Evolutionary conservation across 805 yeast genomes (phyloP).

Genomic region (Starmerella sp.): DNA sequence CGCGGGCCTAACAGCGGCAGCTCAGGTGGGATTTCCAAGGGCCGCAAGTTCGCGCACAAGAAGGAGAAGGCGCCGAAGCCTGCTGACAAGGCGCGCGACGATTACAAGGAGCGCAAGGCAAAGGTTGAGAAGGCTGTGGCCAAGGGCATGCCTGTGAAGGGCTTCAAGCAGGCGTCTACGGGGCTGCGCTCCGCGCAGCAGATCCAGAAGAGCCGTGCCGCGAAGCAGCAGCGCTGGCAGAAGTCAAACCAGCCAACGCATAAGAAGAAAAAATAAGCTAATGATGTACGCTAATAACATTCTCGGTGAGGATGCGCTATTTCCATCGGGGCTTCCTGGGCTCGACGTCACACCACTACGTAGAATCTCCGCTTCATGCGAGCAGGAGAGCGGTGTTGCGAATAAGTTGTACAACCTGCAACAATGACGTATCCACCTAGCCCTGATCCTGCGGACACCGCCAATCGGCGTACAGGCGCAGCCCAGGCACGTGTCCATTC

Average conservation of each 20-base stretch:
- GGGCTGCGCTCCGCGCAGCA: conserved; percentile 63
- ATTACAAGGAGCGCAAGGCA: conserved; percentile 69
- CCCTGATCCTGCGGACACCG: too few species aligned
- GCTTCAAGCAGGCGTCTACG: conserved; percentile 29
- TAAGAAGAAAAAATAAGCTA: neutral
- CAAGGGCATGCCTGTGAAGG: conserved; percentile 57
- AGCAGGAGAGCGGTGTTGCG: too few species aligned
- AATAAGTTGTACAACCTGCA: too few species aligned
- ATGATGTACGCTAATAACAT: neutral
- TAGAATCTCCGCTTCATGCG: too few species aligned
- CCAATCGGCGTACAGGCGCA: too few species aligned
- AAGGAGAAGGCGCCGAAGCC: conserved; percentile 67
- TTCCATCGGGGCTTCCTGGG: neutral
- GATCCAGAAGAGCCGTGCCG: conserved; percentile 64
- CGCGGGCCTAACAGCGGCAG: conserved; percentile 45
- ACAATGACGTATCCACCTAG: too few species aligned
- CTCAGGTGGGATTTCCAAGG: conserved; percentile 33
- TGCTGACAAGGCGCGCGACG: conserved; percentile 87
- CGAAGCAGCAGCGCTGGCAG: conserved; percentile 58
- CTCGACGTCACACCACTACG: too few species aligned
- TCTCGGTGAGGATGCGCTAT: neutral
- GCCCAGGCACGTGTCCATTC: too few species aligned
- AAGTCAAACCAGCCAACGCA: conserved; percentile 35
- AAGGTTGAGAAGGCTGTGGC: conserved; percentile 72
- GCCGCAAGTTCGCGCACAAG: conserved; percentile 52